Base-by-base conservation (phyloP, 2,329 filamentous ascomycete species). In the Colletotrichum melonis region DNA sequence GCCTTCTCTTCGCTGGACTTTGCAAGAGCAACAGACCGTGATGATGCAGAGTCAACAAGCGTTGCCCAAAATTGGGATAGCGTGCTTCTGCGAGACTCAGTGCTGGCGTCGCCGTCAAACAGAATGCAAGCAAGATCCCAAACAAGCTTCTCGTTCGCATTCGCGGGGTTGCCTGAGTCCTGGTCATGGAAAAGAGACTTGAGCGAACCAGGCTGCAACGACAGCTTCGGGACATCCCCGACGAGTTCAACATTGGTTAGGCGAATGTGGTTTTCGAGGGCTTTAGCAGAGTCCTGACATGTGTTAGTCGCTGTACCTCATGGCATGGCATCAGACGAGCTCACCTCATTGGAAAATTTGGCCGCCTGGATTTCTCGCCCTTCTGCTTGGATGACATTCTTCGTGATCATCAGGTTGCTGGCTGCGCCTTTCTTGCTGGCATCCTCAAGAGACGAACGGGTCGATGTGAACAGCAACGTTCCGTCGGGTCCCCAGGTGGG, bases 111-210 rank as follows among this genome's bases (percentile, higher is more conserved):
- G 35, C 88, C 87, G 76, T 98, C 95, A 79, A 98, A 99, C 4
- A 99, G 88, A 49, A 98, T 92, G 70, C 94, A 93, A 1, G 94
- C 92, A 46, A 99, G 87, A 74, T 94, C 90, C 97, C 97, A 99
- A 1, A 97, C 91, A 16, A 91, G 87, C 78, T 91, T 90, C 82
- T 97, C 94, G 70, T 94, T 90, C 24, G 85, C 82, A 67, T 82
- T 86, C 26, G 86, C 86, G 19, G 85, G 83, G 75, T 85, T 82
- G 24, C 80, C 83, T 76, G 81, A 78, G 52, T 83, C 83, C 58
- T 83, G 83, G 54, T 81, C 81, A 73, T 83, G 86, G 75, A 84
- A 87, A 22, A 85, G 74, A 52, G 82, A 79, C 76, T 79, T 81
- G 12, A 86, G 78, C 9, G 77, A 82, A 1, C 76, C 71, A 2